These are phyloP conservation scores for Fusarium sp. DNA, from an alignment of 2,329 filamentous ascomycete species.

Conservation along the genomic window DNA sequence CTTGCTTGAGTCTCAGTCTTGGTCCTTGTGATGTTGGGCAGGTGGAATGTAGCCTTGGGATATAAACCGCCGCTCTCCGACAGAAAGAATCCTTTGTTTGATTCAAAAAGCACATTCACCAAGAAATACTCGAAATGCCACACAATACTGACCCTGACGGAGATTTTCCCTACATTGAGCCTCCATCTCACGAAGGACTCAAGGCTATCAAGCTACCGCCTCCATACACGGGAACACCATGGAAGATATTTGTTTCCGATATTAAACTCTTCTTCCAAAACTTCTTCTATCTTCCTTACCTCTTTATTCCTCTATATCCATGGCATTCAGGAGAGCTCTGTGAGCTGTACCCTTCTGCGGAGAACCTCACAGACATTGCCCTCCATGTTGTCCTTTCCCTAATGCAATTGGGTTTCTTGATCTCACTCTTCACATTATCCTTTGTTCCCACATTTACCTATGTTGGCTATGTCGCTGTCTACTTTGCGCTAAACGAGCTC, in stretches of 20 bases:
- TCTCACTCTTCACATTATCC: neutral
- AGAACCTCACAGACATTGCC: conserved; percentile 15
- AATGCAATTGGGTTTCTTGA: conserved; percentile 7
- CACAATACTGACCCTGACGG: neutral
- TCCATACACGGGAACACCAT: conserved; percentile 25
- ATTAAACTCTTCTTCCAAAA: conserved; percentile 16
- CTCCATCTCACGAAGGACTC: conserved; percentile 9
- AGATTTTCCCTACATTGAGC: conserved; percentile 11
- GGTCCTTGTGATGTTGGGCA: neutral
- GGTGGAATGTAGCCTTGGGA: neutral
- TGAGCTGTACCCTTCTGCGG: conserved; percentile 16
- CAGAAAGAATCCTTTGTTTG: neutral
- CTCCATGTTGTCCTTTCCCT: conserved; percentile 5
- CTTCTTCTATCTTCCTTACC: conserved; percentile 8
- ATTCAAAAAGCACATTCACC: neutral
- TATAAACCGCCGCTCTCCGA: neutral
- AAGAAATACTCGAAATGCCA: neutral
- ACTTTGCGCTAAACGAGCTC: neutral
- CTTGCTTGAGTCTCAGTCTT: neutral
- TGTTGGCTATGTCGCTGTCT: neutral
- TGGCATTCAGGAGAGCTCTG: conserved; percentile 1
- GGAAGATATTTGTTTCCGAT: conserved; percentile 9
- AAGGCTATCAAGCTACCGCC: conserved; percentile 8
- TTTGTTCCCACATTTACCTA: conserved; percentile 10
- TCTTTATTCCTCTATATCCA: conserved; percentile 16